Conservation (phyloP, 768 basidiomycete species). For the Galerina sulciceps region DNA sequence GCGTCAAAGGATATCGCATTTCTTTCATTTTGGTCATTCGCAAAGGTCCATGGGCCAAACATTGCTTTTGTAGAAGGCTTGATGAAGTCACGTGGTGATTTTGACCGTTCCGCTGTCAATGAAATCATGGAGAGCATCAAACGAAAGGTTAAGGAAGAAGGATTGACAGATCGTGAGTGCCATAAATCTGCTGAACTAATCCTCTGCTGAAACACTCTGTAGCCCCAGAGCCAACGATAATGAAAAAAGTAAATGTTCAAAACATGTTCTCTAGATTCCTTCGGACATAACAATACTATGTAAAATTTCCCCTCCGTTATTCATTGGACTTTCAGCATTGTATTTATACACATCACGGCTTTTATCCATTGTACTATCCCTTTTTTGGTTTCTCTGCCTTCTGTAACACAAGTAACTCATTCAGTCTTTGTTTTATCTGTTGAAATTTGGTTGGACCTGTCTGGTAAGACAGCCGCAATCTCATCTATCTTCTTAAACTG, state of each 20-base stretch:
- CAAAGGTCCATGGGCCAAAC: conserved; percentile 92
- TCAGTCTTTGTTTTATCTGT: conserved; percentile 53
- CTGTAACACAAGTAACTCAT: conserved; percentile 24
- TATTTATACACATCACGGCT: conserved; percentile 19
- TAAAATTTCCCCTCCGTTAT: conserved; percentile 1
- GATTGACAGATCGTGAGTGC: conserved; percentile 76
- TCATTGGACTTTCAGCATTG: conserved; percentile 5
- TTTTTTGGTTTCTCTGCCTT: conserved; percentile 15
- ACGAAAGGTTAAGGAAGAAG: conserved; percentile 91
- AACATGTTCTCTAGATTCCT: conserved; percentile 78
- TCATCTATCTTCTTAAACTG: conserved; percentile 97
- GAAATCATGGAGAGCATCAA: conserved; percentile 95
- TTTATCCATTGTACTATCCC: conserved; percentile 21
- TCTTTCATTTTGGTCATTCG: conserved; percentile 93
- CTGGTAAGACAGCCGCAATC: conserved; percentile 75
- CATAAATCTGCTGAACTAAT: neutral
- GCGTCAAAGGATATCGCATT: conserved; percentile 90
- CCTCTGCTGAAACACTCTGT: conserved; percentile 9
- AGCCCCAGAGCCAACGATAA: conserved; percentile 86
- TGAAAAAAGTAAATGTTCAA: conserved; percentile 87
- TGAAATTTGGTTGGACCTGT: conserved; percentile 52
- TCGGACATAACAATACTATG: conserved; percentile 40
- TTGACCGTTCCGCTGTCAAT: conserved; percentile 84
- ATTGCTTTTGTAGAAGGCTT: conserved; percentile 89
- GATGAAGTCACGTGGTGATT: conserved; percentile 87